Base-by-base conservation (phyloP, 2,329 filamentous ascomycete genomes). In the Neophaeococcomyces aloes region DNA sequence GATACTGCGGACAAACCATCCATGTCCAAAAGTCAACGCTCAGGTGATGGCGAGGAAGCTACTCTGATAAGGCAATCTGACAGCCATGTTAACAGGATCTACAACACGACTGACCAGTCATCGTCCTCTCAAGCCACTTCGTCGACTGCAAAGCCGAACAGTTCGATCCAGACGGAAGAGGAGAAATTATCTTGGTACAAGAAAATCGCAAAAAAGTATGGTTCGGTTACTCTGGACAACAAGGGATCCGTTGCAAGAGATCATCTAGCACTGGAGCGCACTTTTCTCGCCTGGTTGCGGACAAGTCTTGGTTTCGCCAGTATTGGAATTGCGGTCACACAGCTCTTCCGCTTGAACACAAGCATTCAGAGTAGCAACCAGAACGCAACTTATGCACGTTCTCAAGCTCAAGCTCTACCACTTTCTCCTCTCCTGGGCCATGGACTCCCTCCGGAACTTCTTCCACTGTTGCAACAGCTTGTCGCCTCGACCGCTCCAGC, bases 241-340 rank as follows among this genome's bases (percentile, higher is more conserved):
- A 80, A 80, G 57, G 78, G 77, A 13, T 78, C 74, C 53, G 76
- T 80, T 17, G 78, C 78, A 27, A 63, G 78, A 51, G 78, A 81
- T 58, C 78, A 81, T 64, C 64, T 81, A 33, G 78, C 78, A 15
- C 56, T 81, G 33, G 78, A 81, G 60, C 71, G 78, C 31, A 81
- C 78, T n/a, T 81, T 81, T 60, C 68, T 81, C 32, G 78, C 78
- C 49, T 81, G 78, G 78, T 69, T 81, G 46, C 71, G 78, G 42
- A 81, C 78, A 13, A 79, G 75, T 11, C 67, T 81, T 42, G 75
- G 75, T 41, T 81, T 81, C 57, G 78, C 78, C 13, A 74, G 68
- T 44, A 81, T 81, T 54, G 78, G 78, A 42, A 78, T 81, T 34
- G 78, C 78, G 18, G 67, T 81, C 32, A 81, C 78, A 1, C 78